These are phyloP conservation scores for Calonectria montana DNA, from an alignment of 2,329 filamentous ascomycete species.

Conservation along the genomic window DNA sequence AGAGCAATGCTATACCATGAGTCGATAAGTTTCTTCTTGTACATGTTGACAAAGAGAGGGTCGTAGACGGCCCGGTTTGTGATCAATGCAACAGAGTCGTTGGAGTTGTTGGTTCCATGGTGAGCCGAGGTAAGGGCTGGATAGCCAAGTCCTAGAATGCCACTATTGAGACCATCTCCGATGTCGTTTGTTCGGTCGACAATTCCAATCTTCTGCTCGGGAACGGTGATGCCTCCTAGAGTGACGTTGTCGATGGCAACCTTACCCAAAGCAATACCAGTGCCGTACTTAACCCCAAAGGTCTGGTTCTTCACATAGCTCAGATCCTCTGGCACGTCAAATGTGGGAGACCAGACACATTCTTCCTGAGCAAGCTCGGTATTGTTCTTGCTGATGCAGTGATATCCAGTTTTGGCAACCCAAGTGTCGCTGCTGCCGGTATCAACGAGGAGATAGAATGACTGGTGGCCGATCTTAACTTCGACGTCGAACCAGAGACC, in stretches of 20 bases:
- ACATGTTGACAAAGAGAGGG: slow-evolving; percentile 30
- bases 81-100: slow-evolving; percentile 16
- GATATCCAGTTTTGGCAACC: slow-evolving; percentile 28
- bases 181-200: slow-evolving; percentile 33
- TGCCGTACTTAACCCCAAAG: slow-evolving; percentile 34
- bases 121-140: slow-evolving; percentile 36
- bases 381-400: slow-evolving; percentile 22
- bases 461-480: slow-evolving; percentile 25
- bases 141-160: slow-evolving; percentile 37
- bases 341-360: slow-evolving; percentile 25
- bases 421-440: slow-evolving; percentile 33
- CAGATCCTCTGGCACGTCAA: slow-evolving; percentile 15
- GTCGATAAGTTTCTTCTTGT: slow-evolving; percentile 27
- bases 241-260: slow-evolving; percentile 31
- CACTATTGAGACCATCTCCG: slow-evolving; percentile 34
- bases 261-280: slow-evolving; percentile 32
- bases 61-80: slow-evolving; percentile 26
- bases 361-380: slow-evolving; percentile 16
- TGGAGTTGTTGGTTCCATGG: slow-evolving; percentile 13
- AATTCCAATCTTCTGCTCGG: slow-evolving; percentile 32
- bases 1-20: slow-evolving; percentile 38
- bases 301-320: slow-evolving; percentile 42
- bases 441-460: slow-evolving; percentile 31
- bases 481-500: slow-evolving; percentile 36
- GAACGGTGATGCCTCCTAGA: slow-evolving; percentile 33